Evolutionary conservation across 164 flowering plant species (phyloP).

Genomic region (Brasenia schreberi): DNA sequence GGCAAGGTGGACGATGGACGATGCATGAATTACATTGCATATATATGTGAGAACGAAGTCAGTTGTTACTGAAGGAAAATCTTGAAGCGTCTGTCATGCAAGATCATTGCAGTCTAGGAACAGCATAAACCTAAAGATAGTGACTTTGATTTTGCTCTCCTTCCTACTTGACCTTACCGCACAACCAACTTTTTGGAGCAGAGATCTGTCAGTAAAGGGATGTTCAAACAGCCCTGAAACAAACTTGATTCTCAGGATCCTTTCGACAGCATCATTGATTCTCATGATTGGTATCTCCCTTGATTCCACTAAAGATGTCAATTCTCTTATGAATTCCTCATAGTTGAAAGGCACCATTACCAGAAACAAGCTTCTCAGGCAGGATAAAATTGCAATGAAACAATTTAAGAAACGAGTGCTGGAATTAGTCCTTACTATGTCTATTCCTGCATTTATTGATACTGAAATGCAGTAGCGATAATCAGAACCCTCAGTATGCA

Average conservation of each 20-base stretch:
- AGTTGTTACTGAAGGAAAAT: neutral
- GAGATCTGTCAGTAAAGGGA: conserved; percentile 55
- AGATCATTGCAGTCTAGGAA: neutral
- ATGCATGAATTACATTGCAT: too few species aligned
- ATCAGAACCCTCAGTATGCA: conserved; percentile 48
- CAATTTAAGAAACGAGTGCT: neutral
- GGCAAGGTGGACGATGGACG: too few species aligned
- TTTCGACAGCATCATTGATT: conserved; percentile 82
- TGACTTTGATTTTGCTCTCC: neutral
- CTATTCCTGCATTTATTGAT: conserved; percentile 73
- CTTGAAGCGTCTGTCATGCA: neutral
- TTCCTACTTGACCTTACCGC: conserved; percentile 28
- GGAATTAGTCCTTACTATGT: conserved; percentile 38
- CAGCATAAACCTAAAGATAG: neutral
- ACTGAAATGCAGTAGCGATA: conserved; percentile 40
- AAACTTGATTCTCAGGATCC: conserved; percentile 80
- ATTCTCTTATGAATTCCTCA: conserved; percentile 39
- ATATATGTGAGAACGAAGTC: too few species aligned
- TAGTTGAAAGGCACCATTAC: conserved; percentile 70
- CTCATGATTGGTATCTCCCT: conserved; percentile 53
- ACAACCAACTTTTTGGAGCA: conserved; percentile 65
- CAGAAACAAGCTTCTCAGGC: conserved; percentile 26
- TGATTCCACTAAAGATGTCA: conserved; percentile 45
- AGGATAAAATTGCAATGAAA: neutral
- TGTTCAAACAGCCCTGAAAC: conserved; percentile 64